phyloP scores from a whole-genome alignment of 202 grass and related monocot genomes.

The Panicum virgatum region DNA sequence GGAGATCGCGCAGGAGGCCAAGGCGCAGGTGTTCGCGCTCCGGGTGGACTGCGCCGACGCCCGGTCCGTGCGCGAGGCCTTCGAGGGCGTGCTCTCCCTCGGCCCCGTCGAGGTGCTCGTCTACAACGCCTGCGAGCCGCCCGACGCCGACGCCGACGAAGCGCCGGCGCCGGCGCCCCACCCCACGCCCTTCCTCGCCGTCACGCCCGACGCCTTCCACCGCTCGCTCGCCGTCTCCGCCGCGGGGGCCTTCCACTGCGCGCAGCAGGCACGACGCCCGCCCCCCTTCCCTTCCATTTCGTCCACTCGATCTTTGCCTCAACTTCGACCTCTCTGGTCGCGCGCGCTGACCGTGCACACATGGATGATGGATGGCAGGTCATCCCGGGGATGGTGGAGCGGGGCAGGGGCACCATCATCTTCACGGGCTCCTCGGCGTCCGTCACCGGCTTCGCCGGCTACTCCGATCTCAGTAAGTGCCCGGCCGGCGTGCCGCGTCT shows the following conservation, averaged over 20 bases:
- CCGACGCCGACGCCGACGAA: neutral
- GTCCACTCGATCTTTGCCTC: too few relatives aligned
- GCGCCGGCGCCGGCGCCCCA: neutral
- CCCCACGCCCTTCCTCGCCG: slow-evolving; percentile 58
- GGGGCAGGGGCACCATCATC: slow-evolving; percentile 85
- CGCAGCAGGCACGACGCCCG: slow-evolving; percentile 47
- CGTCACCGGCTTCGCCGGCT: slow-evolving; percentile 60
- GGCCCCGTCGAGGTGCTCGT: slow-evolving; percentile 89
- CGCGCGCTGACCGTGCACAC: too few relatives aligned
- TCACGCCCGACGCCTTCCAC: slow-evolving; percentile 63
- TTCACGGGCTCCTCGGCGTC: slow-evolving; percentile 86
- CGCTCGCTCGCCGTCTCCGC: slow-evolving; percentile 59
- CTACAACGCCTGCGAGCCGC: slow-evolving; percentile 72
- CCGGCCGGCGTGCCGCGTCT: neutral
- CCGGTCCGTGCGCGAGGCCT: slow-evolving; percentile 86
- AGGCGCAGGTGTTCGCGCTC: slow-evolving; percentile 90
- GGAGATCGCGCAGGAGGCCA: slow-evolving; percentile 78
- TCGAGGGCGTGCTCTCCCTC: slow-evolving; percentile 89
- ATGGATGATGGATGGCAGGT: too few relatives aligned
- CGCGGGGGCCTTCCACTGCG: slow-evolving; percentile 87
- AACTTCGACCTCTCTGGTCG: neutral
- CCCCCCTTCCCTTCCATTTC: too few relatives aligned
- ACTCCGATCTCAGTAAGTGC: slow-evolving; percentile 60
- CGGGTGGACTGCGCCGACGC: slow-evolving; percentile 78
- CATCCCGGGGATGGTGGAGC: slow-evolving; percentile 83